A percentile compares a stretch with the other conserved stretches of the same genome.
Conservation (phyloP, 305 asterid genomes). For the Fraxinus angustifolia region DNA sequence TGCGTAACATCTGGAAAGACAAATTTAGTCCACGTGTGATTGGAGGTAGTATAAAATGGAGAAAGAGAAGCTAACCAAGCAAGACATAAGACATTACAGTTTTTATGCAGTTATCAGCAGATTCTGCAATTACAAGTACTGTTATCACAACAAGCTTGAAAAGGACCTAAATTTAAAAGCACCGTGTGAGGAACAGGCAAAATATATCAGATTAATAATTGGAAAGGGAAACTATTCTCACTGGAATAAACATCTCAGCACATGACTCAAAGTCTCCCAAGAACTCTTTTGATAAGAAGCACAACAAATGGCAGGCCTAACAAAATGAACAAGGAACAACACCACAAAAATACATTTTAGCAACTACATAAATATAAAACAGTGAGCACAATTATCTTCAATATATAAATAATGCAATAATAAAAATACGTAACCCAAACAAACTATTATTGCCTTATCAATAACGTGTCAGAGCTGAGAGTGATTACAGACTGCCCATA, state of each 20-base stretch:
- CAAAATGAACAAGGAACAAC: slow-evolving; percentile 22
- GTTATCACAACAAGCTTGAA: slow-evolving; percentile 99
- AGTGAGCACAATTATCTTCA: slow-evolving; percentile 4
- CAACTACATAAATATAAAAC: slow-evolving; percentile 6
- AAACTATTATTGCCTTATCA: slow-evolving; percentile 11
- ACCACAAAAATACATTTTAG: slow-evolving; percentile 8
- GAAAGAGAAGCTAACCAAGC: slow-evolving; percentile 13
- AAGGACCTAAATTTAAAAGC: slow-evolving; percentile 65
- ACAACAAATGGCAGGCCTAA: slow-evolving; percentile 81
- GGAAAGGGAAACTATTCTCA: slow-evolving; percentile 38
- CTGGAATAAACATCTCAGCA: slow-evolving; percentile 97
- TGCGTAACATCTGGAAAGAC: slow-evolving; percentile 76
- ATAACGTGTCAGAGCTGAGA: slow-evolving; percentile 1
- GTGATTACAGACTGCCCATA: slow-evolving; percentile 6
- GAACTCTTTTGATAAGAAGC: slow-evolving; percentile 89
- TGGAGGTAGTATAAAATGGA: slow-evolving; percentile 4
- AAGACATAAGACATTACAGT: slow-evolving; percentile 51
- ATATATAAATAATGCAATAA: slow-evolving; percentile 5
- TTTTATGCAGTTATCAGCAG: slow-evolving; percentile 97
- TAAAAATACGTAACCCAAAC: neutral
- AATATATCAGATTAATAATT: slow-evolving; percentile 14
- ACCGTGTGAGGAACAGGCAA: slow-evolving; percentile 37
- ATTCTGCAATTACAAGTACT: slow-evolving; percentile 97
- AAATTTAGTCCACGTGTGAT: slow-evolving; percentile 24
- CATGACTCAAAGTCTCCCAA: slow-evolving; percentile 95